phyloP scores from a whole-genome alignment of 352 stramenopile species.

The Phytopythium sindhum region DNA sequence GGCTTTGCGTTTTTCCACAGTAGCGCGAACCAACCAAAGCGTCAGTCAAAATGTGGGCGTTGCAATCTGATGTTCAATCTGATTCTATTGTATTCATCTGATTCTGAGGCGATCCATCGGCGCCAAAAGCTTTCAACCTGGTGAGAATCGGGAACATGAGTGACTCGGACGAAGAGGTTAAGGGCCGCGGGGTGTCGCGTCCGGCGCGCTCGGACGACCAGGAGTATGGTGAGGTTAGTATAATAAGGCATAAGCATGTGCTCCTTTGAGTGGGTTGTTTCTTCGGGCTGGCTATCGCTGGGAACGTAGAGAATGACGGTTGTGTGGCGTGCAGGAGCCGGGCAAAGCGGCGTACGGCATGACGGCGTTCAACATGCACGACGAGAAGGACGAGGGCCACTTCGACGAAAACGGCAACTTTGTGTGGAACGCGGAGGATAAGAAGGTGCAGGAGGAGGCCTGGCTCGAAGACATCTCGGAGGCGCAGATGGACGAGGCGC shows the following conservation, averaged over 20 bases:
- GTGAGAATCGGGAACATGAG: not conserved
- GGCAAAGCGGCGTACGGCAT: constrained; percentile 37
- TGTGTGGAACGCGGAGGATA: constrained; percentile 76
- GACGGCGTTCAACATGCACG: constrained; percentile 82
- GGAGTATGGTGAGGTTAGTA: constrained; percentile 5
- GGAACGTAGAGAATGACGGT: not conserved
- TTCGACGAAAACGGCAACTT: constrained; percentile 82
- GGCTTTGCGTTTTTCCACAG: constrained; percentile 1
- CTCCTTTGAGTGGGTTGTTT: not conserved
- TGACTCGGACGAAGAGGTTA: constrained; percentile 4
- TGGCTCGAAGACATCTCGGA: constrained; percentile 76
- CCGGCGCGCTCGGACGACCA: not conserved
- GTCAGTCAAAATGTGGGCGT: not conserved
- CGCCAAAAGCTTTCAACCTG: no score
- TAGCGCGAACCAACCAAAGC: constrained; percentile 5
- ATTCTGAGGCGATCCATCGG: not conserved
- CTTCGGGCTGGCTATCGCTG: not conserved
- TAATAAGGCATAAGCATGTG: not conserved
- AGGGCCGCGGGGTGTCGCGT: not conserved
- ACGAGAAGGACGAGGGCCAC: constrained; percentile 83
- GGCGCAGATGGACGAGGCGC: constrained; percentile 65
- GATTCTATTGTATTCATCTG: not conserved
- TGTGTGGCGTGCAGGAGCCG: constrained; percentile 9
- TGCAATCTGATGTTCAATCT: not conserved
- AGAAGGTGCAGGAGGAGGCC: constrained; percentile 75